Percentiles rank a stretch among this genome's conserved stretches.
These are phyloP conservation scores for Mollisia scopiformis DNA, from an alignment of 2,329 filamentous ascomycete genomes.

Conservation along the genomic window DNA sequence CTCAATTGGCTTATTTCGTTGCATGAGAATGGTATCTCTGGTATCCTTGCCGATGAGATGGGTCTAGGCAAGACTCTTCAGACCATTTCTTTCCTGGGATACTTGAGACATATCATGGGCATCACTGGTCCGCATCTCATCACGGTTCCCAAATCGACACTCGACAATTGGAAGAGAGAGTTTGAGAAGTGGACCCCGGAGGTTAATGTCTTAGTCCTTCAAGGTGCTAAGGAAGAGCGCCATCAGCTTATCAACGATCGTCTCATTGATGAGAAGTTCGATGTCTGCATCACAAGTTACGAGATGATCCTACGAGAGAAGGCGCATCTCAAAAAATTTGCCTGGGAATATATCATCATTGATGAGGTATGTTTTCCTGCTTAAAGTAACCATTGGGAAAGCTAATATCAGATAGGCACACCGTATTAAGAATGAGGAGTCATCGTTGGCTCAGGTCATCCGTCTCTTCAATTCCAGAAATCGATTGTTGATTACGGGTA, in stretches of 20 bases:
- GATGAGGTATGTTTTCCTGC: conserved; percentile 64
- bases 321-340: conserved; percentile 92
- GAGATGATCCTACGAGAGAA: conserved; percentile 99
- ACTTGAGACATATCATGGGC: conserved; percentile 86
- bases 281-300: conserved; percentile 97
- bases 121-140: conserved; percentile 92
- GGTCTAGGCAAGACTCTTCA: conserved; percentile 96
- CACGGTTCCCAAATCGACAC: conserved; percentile 91
- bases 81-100: conserved; percentile 95
- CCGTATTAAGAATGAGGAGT: conserved; percentile 99
- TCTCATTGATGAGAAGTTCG: conserved; percentile 92
- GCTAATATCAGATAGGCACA: conserved; percentile 58
- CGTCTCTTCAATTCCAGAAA: conserved; percentile 95
- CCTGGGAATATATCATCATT: conserved; percentile 99
- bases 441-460: conserved; percentile 93
- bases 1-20: conserved; percentile 98
- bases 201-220: conserved; percentile 89
- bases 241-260: conserved; percentile 86
- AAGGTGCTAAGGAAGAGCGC: conserved; percentile 94
- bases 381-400: background rate
- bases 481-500: conserved; percentile 92
- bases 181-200: conserved; percentile 95
- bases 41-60: conserved; percentile 98
- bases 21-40: conserved; percentile 98
- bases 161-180: conserved; percentile 98